Base-by-base conservation (phyloP, 768 basidiomycete genomes). In the Lanmaoa pseudosensibilis region DNA sequence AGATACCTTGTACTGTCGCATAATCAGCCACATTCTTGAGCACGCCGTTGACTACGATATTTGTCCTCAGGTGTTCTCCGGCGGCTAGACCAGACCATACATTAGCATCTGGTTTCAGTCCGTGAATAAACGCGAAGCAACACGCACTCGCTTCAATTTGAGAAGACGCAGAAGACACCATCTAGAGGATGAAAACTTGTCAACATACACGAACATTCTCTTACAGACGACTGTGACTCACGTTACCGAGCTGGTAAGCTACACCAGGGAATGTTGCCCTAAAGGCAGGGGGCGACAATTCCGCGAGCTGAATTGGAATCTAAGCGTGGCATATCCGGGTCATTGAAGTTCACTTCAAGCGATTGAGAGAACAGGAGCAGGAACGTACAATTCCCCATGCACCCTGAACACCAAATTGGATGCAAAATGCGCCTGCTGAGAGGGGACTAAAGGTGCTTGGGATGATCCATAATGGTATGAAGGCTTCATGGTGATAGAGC, bases 331-430 rank as follows among this genome's bases (percentile, higher is more conserved):
- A 12, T 12, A 63, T 40, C 15, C 4, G 12, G 23, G 27, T 57
- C 19, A n/a, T n/a, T n/a, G n/a, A 47, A 43, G 25, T 37, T 27
- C 4, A 44, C 15, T 39, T 3, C 19, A 21, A 13, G 18, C 2
- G 16, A 32, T n/a, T 0, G 32, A 38, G 12, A 15, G 4, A 25
- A 47, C 1, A 25, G 11, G 6, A 12, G 3, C 2, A 21, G 32
- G 21, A 13, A 78, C 87, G 63, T 67, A 91, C 88, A 8, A 92
- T 85, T 69, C 90, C 91, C 90, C 90, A 93, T 33, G 91, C 92
- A 4, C 92, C 92, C 67, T 96, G 93, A 2, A 95, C 90, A 50
- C 90, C 90, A 59, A 91, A 83, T 64, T 94, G 92, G 33, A 93
- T 74, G 62, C 82, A 92, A 74, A 96, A 96, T 7, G 92, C 93